These are phyloP conservation scores for Aspergillus sp. DNA, from an alignment of 2,329 filamentous ascomycete species.

Conservation along the genomic window DNA sequence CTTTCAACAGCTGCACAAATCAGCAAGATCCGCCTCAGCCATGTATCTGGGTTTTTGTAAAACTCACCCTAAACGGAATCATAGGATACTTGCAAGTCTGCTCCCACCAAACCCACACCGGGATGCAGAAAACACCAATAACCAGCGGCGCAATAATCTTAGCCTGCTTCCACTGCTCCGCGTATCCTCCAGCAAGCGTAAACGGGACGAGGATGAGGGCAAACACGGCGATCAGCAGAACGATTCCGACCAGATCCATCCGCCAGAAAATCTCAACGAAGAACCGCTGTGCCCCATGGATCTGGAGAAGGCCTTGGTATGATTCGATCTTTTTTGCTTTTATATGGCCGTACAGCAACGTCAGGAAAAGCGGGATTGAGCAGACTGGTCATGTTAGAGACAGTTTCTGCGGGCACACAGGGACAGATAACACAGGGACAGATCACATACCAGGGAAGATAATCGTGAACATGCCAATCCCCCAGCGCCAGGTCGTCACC, in stretches of 20 bases:
- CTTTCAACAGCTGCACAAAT: constrained; percentile 51
- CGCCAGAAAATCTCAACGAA: constrained; percentile 54
- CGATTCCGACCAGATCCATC: constrained; percentile 54
- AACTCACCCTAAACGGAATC: constrained; percentile 54
- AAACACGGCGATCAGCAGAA: constrained; percentile 54
- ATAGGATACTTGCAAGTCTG: constrained; percentile 51
- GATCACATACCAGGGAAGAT: constrained; percentile 51
- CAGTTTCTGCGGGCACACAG: not conserved
- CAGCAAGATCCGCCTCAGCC: not conserved
- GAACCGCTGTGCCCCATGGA: constrained; percentile 40
- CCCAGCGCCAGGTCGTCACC: constrained; percentile 60
- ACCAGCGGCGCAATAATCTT: constrained; percentile 54
- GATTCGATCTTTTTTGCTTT: constrained; percentile 54
- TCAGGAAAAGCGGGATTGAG: constrained; percentile 55
- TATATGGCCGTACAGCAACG: constrained; percentile 51
- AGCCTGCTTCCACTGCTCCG: constrained; percentile 51
- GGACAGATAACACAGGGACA: too few species aligned
- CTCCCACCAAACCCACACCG: constrained; percentile 58
- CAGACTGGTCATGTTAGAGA: constrained; percentile 34
- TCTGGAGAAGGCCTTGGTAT: constrained; percentile 47
- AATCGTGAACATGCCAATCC: constrained; percentile 64
- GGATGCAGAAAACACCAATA: constrained; percentile 51
- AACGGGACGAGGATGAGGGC: constrained; percentile 57
- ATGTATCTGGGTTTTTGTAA: not conserved
- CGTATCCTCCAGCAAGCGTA: constrained; percentile 55